phyloP scores from a whole-genome alignment of 371 early-diverging fungal genomes.

The Thermomucor indicae-seudaticae region DNA sequence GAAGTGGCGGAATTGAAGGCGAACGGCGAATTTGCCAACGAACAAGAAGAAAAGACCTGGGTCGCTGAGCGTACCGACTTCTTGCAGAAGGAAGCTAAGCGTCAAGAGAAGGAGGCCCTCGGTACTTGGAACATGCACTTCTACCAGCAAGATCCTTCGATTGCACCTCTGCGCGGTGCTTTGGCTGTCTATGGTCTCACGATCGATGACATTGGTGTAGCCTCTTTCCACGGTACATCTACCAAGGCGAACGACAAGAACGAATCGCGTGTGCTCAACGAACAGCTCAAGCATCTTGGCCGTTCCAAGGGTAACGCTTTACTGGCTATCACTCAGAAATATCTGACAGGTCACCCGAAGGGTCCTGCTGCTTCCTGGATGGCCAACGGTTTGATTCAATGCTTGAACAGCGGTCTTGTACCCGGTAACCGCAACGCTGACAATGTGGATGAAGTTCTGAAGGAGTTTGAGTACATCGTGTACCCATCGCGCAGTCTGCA shows the following conservation, averaged over 20 bases:
- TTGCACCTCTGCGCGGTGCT: conserved; percentile 91
- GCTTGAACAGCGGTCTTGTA: conserved; percentile 83
- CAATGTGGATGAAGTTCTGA: conserved; percentile 83
- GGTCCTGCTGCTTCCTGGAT: conserved; percentile 98
- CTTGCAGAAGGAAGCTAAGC: conserved; percentile 79
- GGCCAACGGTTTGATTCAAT: conserved; percentile 92
- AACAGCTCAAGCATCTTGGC: conserved; percentile 86
- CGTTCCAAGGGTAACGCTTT: conserved; percentile 83
- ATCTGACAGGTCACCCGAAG: conserved; percentile 96
- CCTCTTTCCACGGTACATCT: conserved; percentile 98
- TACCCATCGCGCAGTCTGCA: conserved; percentile 88
- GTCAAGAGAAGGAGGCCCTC: conserved; percentile 84
- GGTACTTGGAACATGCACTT: conserved; percentile 85
- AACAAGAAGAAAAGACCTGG: conserved; percentile 62
- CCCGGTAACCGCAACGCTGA: conserved; percentile 97
- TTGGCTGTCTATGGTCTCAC: conserved; percentile 89
- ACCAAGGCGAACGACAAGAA: conserved; percentile 97
- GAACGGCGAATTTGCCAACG: conserved; percentile 49
- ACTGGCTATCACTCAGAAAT: conserved; percentile 89
- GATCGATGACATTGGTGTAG: conserved; percentile 91
- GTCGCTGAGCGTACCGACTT: conserved; percentile 76
- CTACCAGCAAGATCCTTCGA: conserved; percentile 78
- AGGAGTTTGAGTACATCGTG: conserved; percentile 78
- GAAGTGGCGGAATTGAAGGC: conserved; percentile 74
- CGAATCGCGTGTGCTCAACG: conserved; percentile 87